Conservation (phyloP, 2,329 filamentous ascomycete genomes). For the Didymella lethalis region DNA sequence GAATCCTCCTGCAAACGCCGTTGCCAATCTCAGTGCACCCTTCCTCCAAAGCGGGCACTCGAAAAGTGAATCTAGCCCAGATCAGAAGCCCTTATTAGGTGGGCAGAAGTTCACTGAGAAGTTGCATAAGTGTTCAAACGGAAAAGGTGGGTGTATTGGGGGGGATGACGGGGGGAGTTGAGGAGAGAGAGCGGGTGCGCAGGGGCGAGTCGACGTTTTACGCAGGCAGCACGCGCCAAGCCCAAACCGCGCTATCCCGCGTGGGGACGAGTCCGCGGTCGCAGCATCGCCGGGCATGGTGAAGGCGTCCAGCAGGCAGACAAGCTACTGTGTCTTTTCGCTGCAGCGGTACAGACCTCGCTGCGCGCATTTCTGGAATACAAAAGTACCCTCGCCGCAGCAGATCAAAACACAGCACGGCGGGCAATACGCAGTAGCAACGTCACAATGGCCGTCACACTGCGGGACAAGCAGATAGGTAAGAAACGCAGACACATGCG, state of each 20-base stretch:
- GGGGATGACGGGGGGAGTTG: slow-evolving; percentile 35
- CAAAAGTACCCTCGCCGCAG: slow-evolving; percentile 28
- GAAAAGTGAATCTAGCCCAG: slow-evolving; percentile 45
- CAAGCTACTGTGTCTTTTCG: slow-evolving; percentile 32
- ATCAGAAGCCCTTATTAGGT: slow-evolving; percentile 52
- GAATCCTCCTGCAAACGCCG: slow-evolving; percentile 40
- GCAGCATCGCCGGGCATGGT: slow-evolving; percentile 18
- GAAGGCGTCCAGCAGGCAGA: slow-evolving; percentile 25
- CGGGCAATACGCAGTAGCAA: slow-evolving; percentile 32
- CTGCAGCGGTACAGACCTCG: slow-evolving; percentile 4
- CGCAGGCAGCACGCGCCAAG: slow-evolving; percentile 33
- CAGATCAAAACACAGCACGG: slow-evolving; percentile 34
- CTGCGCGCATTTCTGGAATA: neutral
- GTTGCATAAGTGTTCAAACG: slow-evolving; percentile 45
- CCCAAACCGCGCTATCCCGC: slow-evolving; percentile 31
- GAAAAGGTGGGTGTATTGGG: slow-evolving; percentile 37
- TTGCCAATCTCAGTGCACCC: slow-evolving; percentile 43
- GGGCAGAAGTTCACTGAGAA: slow-evolving; percentile 49
- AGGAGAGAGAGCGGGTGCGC: slow-evolving; percentile 35
- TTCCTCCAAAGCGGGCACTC: slow-evolving; percentile 44
- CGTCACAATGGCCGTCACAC: slow-evolving; percentile 48
- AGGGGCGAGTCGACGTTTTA: slow-evolving; percentile 35
- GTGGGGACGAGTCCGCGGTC: slow-evolving; percentile 23
- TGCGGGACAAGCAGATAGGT: slow-evolving; percentile 74
- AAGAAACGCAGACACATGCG: slow-evolving; percentile 3